phyloP scores from a whole-genome alignment of 768 basidiomycete genomes.

The Auriscalpium orientale region DNA sequence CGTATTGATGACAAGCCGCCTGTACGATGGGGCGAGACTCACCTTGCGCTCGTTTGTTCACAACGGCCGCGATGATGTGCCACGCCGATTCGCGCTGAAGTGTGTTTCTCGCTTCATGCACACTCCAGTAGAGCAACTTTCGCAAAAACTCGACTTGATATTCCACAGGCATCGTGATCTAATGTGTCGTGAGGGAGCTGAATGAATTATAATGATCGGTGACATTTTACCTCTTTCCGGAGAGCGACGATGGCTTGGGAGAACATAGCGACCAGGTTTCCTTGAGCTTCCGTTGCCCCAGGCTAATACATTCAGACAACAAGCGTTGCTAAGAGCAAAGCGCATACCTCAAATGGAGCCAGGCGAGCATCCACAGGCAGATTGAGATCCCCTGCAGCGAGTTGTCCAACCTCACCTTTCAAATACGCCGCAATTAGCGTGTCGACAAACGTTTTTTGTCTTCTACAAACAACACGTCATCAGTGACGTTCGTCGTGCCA shows the following conservation, averaged over 20 bases:
- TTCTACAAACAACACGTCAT: conserved; percentile 32
- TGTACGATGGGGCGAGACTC: conserved; percentile 11
- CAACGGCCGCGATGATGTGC: conserved; percentile 53
- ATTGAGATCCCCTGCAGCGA: conserved; percentile 52
- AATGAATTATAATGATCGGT: neutral
- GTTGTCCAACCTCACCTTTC: conserved; percentile 40
- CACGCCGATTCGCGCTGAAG: conserved; percentile 49
- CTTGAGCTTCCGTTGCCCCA: conserved; percentile 39
- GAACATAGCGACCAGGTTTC: conserved; percentile 60
- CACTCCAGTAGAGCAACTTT: conserved; percentile 51
- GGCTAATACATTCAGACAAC: conserved; percentile 24
- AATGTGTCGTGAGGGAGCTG: conserved; percentile 3
- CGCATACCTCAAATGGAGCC: conserved; percentile 34
- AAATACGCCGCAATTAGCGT: conserved; percentile 48
- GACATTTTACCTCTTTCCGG: conserved; percentile 47
- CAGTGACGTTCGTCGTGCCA: neutral
- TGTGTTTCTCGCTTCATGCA: conserved; percentile 37
- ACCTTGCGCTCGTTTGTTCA: conserved; percentile 79
- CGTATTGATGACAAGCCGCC: neutral
- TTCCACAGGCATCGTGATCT: conserved; percentile 48
- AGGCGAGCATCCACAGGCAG: conserved; percentile 34
- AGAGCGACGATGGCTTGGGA: conserved; percentile 58
- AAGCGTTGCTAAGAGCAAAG: neutral
- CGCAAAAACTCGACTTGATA: conserved; percentile 46
- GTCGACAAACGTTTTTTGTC: conserved; percentile 52